These are phyloP conservation scores for Wickerhamiella infanticola DNA, from an alignment of 1,139 yeast species.

Conservation along the genomic window DNA sequence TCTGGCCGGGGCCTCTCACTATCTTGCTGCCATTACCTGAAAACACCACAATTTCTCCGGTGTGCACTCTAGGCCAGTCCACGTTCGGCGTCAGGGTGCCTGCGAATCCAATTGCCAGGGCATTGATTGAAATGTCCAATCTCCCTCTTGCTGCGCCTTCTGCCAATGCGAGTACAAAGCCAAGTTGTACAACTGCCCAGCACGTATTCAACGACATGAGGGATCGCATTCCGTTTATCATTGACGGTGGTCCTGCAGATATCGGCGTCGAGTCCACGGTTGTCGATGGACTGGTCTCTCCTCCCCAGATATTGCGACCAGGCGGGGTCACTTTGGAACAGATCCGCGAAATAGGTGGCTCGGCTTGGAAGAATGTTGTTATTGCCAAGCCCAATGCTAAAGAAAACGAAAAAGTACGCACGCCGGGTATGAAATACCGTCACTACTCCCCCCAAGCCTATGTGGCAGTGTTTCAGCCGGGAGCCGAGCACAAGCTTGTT, in stretches of 20 bases:
- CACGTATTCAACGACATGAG: constrained; percentile 72
- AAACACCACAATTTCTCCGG: constrained; percentile 41
- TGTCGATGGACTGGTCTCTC: constrained; percentile 67
- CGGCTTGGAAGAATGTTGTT: constrained; percentile 43
- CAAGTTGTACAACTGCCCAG: constrained; percentile 77
- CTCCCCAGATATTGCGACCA: constrained; percentile 83
- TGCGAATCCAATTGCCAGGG: constrained; percentile 74
- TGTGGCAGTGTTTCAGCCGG: constrained; percentile 44
- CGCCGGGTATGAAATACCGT: constrained; percentile 96
- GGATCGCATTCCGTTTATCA: constrained; percentile 65
- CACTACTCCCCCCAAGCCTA: constrained; percentile 87
- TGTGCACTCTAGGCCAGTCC: constrained; percentile 72
- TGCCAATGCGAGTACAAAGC: constrained; percentile 90
- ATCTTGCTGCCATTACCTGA: constrained; percentile 54
- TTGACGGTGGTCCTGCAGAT: constrained; percentile 83
- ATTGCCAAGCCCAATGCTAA: constrained; percentile 55
- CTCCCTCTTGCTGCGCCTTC: constrained; percentile 94
- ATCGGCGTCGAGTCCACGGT: constrained; percentile 94
- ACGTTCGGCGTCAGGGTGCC: constrained; percentile 92
- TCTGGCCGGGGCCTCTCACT: constrained; percentile 97
- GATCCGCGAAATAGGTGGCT: constrained; percentile 47
- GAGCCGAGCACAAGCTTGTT: constrained; percentile 17
- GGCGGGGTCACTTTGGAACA: constrained; percentile 84
- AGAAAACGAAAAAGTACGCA: constrained; percentile 54
- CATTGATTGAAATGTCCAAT: constrained; percentile 72